Evolutionary conservation across 306 rosid genomes (phyloP), one percentile per base, ranked within the genome.

Genomic region (Prunus salicina): DNA sequence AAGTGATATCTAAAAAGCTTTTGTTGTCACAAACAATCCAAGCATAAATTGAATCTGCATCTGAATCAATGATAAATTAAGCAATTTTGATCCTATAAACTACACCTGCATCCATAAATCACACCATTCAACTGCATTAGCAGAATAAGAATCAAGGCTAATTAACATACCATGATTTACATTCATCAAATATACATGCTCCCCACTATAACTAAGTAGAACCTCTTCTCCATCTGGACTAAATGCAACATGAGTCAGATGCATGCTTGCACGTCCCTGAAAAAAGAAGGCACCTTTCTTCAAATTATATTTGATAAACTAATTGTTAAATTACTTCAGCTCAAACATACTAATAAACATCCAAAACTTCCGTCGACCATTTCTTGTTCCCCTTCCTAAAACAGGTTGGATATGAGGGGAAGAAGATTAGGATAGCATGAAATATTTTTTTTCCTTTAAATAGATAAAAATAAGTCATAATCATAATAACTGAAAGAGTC

Each of bases 121-220:
- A 78, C 50, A 68, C 72, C 51, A 83, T 50, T 72, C 68, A 58
- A 69, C 50, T 63, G 75, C 75, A 76, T 57, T 61, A 64, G 73
- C 25, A 20, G 63, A 70, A 25, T 24, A 74, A 25, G 60, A 32
- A 74, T 64, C 49, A 32, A 66, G 49, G 71, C 30, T 47, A 52
- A 71, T 70, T 16, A 57, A 72, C 78, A 74, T 89, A 96, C 99
- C 95, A 63, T 82, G 84, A 88, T 89, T 87, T 64, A 87, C 89
- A 80, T 96, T 87, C 97, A 96, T 92, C 86, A 96, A 80, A 82
- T 92, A 96, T 67, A 86, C 96, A 77, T 96, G 98, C 83, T 92
- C 98, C 84, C 99, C 99, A 83, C 99, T 92, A 78, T 92, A 96
- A 86, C 97, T 92, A 71, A 96, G 98, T 73, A 96, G 97, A 86